A percentile compares a stretch with the other conserved stretches of the same genome.
Conservation (phyloP, 495 filamentous ascomycete genomes). For the Pyrenula aspistea region DNA sequence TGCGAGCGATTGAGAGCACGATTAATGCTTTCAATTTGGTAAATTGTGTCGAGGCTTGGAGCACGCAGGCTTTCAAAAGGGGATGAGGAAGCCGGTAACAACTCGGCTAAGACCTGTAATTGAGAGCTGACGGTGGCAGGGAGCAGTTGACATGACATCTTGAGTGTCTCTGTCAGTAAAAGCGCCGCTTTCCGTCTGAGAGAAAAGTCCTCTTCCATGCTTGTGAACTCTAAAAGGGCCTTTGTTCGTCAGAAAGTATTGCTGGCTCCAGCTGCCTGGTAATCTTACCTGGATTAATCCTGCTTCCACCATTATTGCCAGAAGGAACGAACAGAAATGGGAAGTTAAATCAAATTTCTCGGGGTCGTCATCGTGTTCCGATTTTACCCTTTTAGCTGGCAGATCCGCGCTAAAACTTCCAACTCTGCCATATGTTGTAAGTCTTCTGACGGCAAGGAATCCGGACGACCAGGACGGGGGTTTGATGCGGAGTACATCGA, state of each 20-base stretch:
- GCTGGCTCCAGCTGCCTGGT: too few species aligned
- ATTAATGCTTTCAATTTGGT: constrained; percentile 96
- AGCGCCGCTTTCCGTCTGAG: constrained; percentile 82
- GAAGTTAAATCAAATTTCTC: constrained; percentile 74
- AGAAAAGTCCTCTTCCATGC: constrained; percentile 60
- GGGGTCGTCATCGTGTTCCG: constrained; percentile 45
- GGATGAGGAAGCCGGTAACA: constrained; percentile 63
- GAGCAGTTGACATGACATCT: constrained; percentile 73
- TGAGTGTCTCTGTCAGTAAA: constrained; percentile 79
- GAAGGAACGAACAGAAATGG: constrained; percentile 83
- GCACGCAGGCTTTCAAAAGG: constrained; percentile 63
- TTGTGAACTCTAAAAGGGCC: constrained; percentile 50
- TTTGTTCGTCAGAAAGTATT: too few species aligned
- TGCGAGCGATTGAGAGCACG: constrained; percentile 77
- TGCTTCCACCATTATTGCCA: constrained; percentile 75
- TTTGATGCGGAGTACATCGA: constrained; percentile 86
- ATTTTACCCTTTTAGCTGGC: constrained; percentile 27
- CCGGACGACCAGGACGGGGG: constrained; percentile 93
- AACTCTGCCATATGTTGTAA: constrained; percentile 91
- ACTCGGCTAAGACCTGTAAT: constrained; percentile 71
- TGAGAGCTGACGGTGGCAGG: constrained; percentile 66
- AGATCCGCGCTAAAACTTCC: constrained; percentile 66
- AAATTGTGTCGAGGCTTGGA: constrained; percentile 73
- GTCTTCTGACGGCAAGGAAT: constrained; percentile 80
- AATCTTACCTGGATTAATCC: constrained; percentile 57